Evolutionary conservation across 768 basidiomycete genomes (phyloP), one percentile per base, ranked within the genome.

Genomic region (Crepidotus variabilis): DNA sequence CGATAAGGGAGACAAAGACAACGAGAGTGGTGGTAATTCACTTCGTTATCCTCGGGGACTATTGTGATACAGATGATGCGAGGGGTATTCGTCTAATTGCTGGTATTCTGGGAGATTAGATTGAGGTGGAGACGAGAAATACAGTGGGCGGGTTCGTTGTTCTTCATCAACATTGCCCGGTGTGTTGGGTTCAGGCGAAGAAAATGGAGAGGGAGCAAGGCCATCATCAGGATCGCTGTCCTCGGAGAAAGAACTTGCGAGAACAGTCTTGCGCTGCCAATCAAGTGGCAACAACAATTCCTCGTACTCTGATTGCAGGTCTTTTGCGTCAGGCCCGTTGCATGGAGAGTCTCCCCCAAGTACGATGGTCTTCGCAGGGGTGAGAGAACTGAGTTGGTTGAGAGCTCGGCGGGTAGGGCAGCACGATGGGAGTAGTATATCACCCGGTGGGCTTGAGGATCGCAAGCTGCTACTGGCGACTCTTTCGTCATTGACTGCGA

Each of bases 171-270:
- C 47, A 48, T 54, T 39, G 39, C 49, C 49, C 45, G 32, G 32
- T 22, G 33, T 22, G 21, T 51, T 54, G 47, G 34, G 22, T 56
- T 36, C 51, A 22, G 50, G 48, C 22, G 60, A 61, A 6, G 55
- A 57, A 3, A 59, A 59, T 24, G 59, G 57, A n/a, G 60, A 58
- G 43, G 59, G 45, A 1, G 56, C 47, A 22, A 57, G 47, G 22
- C 59, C 60, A 23, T 65, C 60, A 45, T 65, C 64, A 21, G 60
- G 45, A 39, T 65, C 60, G 11, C 60, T 63, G 36, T 61, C 59
- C 32, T 59, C 58, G 1, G 64, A 65, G 20, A 58, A 54, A 20
- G 47, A 36, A 58, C 51, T 54, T 34, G 43, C 52, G 6, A 43
- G 11, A 7, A 49, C 32, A 43, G 14, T 48, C 6, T 24, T 35